Base-by-base conservation (phyloP, 371 early-diverging fungal genomes). In the Saksenaea vasiformis region DNA sequence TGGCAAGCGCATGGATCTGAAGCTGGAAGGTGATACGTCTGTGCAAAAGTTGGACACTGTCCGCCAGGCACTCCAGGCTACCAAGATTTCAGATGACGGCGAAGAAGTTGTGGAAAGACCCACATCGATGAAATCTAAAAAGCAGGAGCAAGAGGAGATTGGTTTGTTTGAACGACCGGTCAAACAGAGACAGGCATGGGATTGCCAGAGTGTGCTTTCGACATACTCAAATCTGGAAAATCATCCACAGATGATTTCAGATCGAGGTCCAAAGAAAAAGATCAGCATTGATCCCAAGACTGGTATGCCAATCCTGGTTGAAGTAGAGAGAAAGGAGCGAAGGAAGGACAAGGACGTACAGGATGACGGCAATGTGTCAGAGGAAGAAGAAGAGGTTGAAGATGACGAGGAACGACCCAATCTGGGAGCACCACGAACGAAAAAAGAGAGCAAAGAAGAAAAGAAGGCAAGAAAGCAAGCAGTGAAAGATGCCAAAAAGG, bases 181-280 rank as follows among this genome's bases (percentile, higher is more conserved):
- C 19, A 77, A 72, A 55, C 63, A 86, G 71, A 70, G 83, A 47
- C 81, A 86, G 55, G 74, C 80, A 13, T 94, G 94, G 94, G 94
- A 94, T 81, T 87, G 87, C 63, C 88, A 94, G 74, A 84, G 87
- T 19, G 84, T 94, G 35, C 70, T 94, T 35, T 87, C 89, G 31
- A 93, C 93, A 7, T 94, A 93, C 66, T 91, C 92, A 37, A 93
- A 92, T 71, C 73, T 92, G 51, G 91, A 94, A 58, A 94, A 94
- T 66, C 93, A 91, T 65, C 93, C 93, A 15, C 70, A 80, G 5
- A 72, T 88, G 35, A 92, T 92, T 66, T 76, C 84, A 37, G 90
- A 90, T 62, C 71, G 67, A 14, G 69, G 70, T 2, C 66, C 70
- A 27, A 66, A 66, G 19, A 80, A 77, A 64, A 84, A 78, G 71